phyloP scores from a whole-genome alignment of 768 basidiomycete species.

The Crassisporium funariophilum region DNA sequence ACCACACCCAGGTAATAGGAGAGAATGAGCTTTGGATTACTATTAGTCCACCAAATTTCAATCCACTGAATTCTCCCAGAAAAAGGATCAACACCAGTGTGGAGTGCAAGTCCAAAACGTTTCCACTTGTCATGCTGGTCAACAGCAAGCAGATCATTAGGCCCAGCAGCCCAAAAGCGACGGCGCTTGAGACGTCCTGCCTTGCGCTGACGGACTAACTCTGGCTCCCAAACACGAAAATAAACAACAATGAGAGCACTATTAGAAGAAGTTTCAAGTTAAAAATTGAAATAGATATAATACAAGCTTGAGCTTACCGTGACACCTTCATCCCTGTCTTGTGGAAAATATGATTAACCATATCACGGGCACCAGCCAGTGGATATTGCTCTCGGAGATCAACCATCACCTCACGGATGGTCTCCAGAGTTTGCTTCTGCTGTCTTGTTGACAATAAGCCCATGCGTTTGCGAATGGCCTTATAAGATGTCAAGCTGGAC shows the following conservation, averaged over 20 bases:
- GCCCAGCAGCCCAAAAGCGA: conserved; percentile 36
- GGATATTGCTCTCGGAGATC: conserved; percentile 24
- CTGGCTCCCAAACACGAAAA: conserved; percentile 15
- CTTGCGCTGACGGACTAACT: conserved; percentile 9
- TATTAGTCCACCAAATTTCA: conserved; percentile 39
- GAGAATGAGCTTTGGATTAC: conserved; percentile 29
- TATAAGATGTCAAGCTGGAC: conserved; percentile 14
- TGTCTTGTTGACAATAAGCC: conserved; percentile 18
- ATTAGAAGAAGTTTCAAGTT: not conserved
- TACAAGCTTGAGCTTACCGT: conserved; percentile 13
- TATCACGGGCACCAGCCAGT: conserved; percentile 26
- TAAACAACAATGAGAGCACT: not conserved
- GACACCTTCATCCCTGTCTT: conserved; percentile 26
- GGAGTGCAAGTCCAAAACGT: conserved; percentile 33
- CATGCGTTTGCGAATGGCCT: conserved; percentile 15
- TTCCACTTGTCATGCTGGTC: conserved; percentile 50
- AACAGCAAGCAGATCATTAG: conserved; percentile 35
- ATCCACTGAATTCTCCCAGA: conserved; percentile 31
- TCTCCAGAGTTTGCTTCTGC: conserved; percentile 24
- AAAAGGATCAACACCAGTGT: conserved; percentile 34
- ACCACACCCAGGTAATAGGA: conserved; percentile 33
- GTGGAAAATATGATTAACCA: conserved; percentile 22
- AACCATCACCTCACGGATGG: conserved; percentile 17
- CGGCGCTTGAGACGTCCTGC: conserved; percentile 6
- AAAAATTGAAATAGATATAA: not conserved